Evolutionary conservation across 2,329 filamentous ascomycete species (phyloP).

Genomic region (Cordyceps pruinosa): DNA sequence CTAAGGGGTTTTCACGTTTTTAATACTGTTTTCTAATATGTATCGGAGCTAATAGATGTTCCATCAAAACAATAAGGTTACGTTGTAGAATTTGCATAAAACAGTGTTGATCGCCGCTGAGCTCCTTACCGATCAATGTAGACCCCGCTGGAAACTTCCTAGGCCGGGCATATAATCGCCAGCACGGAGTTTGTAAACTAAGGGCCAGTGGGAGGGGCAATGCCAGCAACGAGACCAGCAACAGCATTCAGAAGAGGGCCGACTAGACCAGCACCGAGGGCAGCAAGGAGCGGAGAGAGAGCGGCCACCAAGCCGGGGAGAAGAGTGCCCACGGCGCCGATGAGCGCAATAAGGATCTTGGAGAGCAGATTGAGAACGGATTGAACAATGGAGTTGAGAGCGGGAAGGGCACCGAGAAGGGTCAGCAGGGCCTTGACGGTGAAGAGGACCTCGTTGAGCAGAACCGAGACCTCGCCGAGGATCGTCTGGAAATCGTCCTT

Average conservation of each 20-base stretch:
- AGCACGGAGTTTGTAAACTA: too few relatives aligned
- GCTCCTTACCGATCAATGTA: too few relatives aligned
- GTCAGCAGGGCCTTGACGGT: slow-evolving; percentile 4
- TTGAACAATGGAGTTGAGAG: slow-evolving; percentile 22
- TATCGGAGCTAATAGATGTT: too few relatives aligned
- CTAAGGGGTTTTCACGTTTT: too few relatives aligned
- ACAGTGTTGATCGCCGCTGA: too few relatives aligned
- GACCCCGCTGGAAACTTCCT: too few relatives aligned
- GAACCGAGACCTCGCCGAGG: slow-evolving; percentile 17
- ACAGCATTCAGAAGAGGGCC: slow-evolving; percentile 22
- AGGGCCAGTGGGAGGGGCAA: slow-evolving; percentile 5
- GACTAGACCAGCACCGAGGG: slow-evolving; percentile 20
- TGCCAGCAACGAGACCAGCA: slow-evolving; percentile 19
- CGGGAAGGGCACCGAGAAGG: slow-evolving; percentile 19
- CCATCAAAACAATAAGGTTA: too few relatives aligned
- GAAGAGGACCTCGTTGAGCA: slow-evolving; percentile 14
- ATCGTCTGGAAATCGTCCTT: slow-evolving; percentile 20
- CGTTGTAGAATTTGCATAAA: too few relatives aligned
- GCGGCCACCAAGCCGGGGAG: slow-evolving; percentile 19
- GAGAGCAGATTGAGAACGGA: slow-evolving; percentile 22
- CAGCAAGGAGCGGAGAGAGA: slow-evolving; percentile 23
- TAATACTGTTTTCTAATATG: too few relatives aligned
- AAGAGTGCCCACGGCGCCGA: slow-evolving; percentile 19
- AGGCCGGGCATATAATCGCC: too few relatives aligned
- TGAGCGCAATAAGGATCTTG: slow-evolving; percentile 20